A percentile compares a stretch with the other conserved stretches of the same genome.
phyloP scores from a whole-genome alignment of 139 green algal species.

The Chlorella sp. region DNA sequence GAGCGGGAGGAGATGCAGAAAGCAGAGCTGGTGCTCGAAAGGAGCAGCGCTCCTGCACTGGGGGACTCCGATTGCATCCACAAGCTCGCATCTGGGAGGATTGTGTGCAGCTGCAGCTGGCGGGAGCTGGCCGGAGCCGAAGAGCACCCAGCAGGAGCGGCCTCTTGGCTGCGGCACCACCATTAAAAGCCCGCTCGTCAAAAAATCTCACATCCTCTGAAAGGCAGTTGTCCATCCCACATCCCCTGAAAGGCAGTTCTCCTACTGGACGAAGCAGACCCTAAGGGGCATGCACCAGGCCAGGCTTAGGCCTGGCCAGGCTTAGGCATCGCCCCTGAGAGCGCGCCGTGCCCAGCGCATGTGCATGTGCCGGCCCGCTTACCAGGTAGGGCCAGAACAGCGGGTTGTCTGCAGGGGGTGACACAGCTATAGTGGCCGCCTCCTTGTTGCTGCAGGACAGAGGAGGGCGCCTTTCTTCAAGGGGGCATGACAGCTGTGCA shows the following conservation, averaged over 20 bases:
- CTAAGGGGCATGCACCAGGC: too few relatives aligned
- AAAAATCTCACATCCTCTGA: too few relatives aligned
- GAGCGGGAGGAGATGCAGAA: background rate
- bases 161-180: background rate
- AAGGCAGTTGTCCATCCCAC: too few relatives aligned
- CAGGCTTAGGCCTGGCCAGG: background rate
- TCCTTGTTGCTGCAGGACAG: background rate
- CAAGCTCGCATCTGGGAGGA: too few relatives aligned
- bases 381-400: constrained; percentile 4
- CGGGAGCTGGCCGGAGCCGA: too few relatives aligned
- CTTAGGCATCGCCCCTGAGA: too few relatives aligned
- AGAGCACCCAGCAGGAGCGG: too few relatives aligned
- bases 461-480: background rate
- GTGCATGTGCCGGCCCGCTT: background rate
- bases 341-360: background rate
- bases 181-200: too few relatives aligned
- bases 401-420: background rate
- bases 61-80: too few relatives aligned
- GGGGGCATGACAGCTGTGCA: background rate
- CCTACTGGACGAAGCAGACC: too few relatives aligned
- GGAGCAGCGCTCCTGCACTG: background rate
- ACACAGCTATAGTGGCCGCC: background rate
- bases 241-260: too few relatives aligned
- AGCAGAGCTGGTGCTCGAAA: background rate
- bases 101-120: too few relatives aligned